Evolutionary conservation across 805 yeast species (phyloP).

Genomic region (Candida tammaniensis): DNA sequence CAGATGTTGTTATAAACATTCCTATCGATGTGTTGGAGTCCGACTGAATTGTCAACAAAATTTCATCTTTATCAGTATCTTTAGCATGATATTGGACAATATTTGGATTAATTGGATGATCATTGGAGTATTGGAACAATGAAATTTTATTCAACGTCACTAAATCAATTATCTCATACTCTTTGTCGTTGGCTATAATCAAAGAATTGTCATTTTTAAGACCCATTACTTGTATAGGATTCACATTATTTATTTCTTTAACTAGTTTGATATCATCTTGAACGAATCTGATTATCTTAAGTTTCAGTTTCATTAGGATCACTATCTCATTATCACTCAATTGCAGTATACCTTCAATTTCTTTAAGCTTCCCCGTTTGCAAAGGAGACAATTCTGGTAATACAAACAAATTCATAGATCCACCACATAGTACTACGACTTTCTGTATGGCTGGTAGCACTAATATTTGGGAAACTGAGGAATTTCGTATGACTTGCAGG

Average conservation of each 20-base stretch:
- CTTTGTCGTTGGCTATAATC: slow-evolving; percentile 28
- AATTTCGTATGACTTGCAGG: slow-evolving; percentile 10
- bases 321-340: slow-evolving; percentile 14
- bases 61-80: slow-evolving; percentile 22
- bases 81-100: slow-evolving; percentile 20
- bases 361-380: slow-evolving; percentile 34
- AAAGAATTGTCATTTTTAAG: slow-evolving; percentile 26
- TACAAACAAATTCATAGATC: slow-evolving; percentile 23
- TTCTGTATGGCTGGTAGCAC: slow-evolving; percentile 23
- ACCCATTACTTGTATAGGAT: slow-evolving; percentile 26
- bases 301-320: slow-evolving; percentile 26
- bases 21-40: slow-evolving; percentile 34
- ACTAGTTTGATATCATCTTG: slow-evolving; percentile 27
- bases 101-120: slow-evolving; percentile 17
- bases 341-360: slow-evolving; percentile 32
- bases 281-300: slow-evolving; percentile 29
- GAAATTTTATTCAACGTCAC: slow-evolving; percentile 31
- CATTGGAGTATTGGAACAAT: slow-evolving; percentile 15
- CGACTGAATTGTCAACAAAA: slow-evolving; percentile 32
- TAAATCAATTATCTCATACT: slow-evolving; percentile 37
- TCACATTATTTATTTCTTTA: slow-evolving; percentile 30
- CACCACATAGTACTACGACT: slow-evolving; percentile 22
- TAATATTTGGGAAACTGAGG: slow-evolving; percentile 23
- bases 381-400: slow-evolving; percentile 40
- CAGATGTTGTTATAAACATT: slow-evolving; percentile 37